phyloP scores from a whole-genome alignment of 2,329 filamentous ascomycete genomes.

The Neonectria sp. region DNA sequence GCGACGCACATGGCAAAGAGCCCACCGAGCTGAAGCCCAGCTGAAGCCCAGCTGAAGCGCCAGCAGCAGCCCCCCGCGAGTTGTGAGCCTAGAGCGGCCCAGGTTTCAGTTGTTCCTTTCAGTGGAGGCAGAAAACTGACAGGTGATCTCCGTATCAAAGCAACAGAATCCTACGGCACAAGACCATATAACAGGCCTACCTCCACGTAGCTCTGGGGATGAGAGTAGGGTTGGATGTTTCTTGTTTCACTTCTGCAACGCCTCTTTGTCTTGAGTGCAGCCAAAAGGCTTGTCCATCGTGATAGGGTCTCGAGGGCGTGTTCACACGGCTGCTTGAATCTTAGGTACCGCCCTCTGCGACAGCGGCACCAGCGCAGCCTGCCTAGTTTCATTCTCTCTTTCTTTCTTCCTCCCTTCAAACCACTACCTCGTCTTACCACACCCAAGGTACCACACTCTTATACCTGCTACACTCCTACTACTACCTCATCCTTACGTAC shows the following conservation, averaged over 20 bases:
- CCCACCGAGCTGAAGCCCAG: conserved; percentile 26
- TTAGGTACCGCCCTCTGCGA: neutral
- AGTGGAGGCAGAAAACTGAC: neutral
- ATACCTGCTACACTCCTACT: neutral
- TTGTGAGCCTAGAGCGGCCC: conserved; percentile 5
- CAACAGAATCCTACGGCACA: conserved; percentile 2
- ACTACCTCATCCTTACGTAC: neutral
- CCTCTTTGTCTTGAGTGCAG: neutral
- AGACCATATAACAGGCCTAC: conserved; percentile 18
- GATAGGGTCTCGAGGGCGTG: neutral
- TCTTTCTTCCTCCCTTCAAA: neutral
- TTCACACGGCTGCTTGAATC: neutral
- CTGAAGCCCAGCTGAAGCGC: conserved; percentile 25
- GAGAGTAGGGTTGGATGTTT: neutral
- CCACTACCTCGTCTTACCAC: neutral
- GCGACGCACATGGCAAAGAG: neutral
- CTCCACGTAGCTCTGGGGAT: neutral
- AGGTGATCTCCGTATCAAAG: conserved; percentile 6
- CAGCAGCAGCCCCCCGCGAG: neutral
- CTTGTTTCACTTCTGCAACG: conserved; percentile 3
- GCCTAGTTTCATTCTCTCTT: neutral
- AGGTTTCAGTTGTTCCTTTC: conserved; percentile 15
- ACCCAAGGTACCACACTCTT: neutral
- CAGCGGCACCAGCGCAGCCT: neutral
- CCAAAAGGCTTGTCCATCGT: conserved; percentile 1